Evolutionary conservation across 345 rosid species (phyloP), one percentile per base, ranked within the genome.

Genomic region (Abelmoschus esculentus): DNA sequence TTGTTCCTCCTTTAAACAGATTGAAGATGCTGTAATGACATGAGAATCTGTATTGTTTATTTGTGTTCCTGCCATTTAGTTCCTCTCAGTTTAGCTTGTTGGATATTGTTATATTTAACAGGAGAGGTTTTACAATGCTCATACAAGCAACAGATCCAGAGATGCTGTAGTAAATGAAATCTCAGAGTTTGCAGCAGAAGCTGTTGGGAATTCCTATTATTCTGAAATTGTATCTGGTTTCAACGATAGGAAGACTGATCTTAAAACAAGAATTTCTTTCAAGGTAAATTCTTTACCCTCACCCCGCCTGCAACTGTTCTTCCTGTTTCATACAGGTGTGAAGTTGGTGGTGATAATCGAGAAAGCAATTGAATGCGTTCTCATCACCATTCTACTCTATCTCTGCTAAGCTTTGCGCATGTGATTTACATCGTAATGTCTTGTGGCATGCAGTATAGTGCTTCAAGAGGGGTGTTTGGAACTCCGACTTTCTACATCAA

Each of bases 401-500:
- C 52, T 47, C 52, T 47, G 52, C 52, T 47, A 47, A 47, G 54
- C 54, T 49, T 5, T 49, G 54, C 14, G 3, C 54, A 49, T 15
- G 54, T 49, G 18, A 49, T 49, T 49, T 14, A 49, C 68, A 40
- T 13, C 22, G 32, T 47, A 26, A 5, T 18, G 19, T 70, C 68
- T 49, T 28, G 11, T 18, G 50, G 53, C 47, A 9, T 82, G 79
- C 96, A 90, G 96, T 86, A 81, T 81, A 89, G 90, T 63, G 66
- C 89, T 7, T 84, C 93, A 18, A 86, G 87, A 74, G 93, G 90
- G 18, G 90, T 83, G 14, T 90, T n/a, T 6, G 90, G 83, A 13
- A 90, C 97, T 1, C 98, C 93, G 9, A 57, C 75, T 36, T 90
- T 89, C 88, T 84, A 72, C 36, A 74, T 93, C 59, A 93, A 93